A percentile compares a stretch with the other conserved stretches of the same genome.
phyloP scores from a whole-genome alignment of 2,329 filamentous ascomycete genomes.

The Metarhizium sp. region DNA sequence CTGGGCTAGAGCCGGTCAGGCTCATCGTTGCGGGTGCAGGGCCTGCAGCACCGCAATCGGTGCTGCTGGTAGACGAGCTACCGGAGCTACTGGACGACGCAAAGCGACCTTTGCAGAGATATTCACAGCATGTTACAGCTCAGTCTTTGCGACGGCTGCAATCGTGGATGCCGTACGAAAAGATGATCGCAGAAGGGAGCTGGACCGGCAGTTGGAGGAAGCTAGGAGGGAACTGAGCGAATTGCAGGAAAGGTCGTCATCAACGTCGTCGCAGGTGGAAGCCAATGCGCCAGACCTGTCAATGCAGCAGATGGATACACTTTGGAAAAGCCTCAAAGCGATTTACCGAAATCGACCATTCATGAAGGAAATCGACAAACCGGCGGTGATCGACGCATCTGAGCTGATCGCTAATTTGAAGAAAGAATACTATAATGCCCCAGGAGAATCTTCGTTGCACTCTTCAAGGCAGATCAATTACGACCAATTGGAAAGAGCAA shows the following conservation, averaged over 20 bases:
- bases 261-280: conserved; percentile 5
- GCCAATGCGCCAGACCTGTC: conserved; percentile 11
- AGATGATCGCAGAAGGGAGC: conserved; percentile 44
- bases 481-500: conserved; percentile 19
- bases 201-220: conserved; percentile 51
- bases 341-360: conserved; percentile 22
- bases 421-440: conserved; percentile 18
- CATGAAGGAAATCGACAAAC: conserved; percentile 26
- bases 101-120: conserved; percentile 42
- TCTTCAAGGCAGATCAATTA: conserved; percentile 17
- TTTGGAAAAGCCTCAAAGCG: conserved; percentile 22
- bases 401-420: conserved; percentile 18
- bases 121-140: conserved; percentile 59
- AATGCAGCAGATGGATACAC: conserved; percentile 19
- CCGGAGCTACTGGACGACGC: conserved; percentile 38
- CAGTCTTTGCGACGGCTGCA: conserved; percentile 55
- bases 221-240: conserved; percentile 37
- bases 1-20: conserved; percentile 58
- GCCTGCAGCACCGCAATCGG: conserved; percentile 45
- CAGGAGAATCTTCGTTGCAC: conserved; percentile 13
- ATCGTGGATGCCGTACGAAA: conserved; percentile 53
- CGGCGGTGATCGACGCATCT: conserved; percentile 17
- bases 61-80: conserved; percentile 38
- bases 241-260: conserved; percentile 23
- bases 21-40: conserved; percentile 54